Evolutionary conservation across 2,329 filamentous ascomycete genomes (phyloP), one percentile per base, ranked within the genome.

Genomic region (Alternaria ethzedia): DNA sequence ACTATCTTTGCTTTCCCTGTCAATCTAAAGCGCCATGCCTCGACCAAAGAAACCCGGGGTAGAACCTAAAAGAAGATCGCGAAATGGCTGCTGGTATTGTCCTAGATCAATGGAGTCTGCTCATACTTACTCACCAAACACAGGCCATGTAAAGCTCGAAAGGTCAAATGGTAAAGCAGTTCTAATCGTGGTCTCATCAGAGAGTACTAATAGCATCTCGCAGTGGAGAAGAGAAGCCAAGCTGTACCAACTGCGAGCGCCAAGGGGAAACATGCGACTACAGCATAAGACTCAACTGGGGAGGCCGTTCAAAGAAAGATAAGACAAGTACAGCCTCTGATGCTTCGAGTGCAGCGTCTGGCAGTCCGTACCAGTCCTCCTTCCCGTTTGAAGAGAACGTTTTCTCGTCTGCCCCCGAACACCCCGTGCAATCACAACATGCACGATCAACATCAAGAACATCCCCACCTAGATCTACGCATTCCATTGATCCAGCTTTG

Each of bases 271-370:
- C 83, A 50, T 96, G 92, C 82, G 92, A 96, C 79, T 95, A 94
- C 78, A 92, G 88, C 72, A 91, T 95, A 70, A 87, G 91, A 30
- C 82, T 95, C 68, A 94, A 94, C 72, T 95, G 92, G 92, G 90
- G 91, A 64, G 91, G 91, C 5, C 86, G 91, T 60, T 85, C 86
- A 54, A 90, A 88, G 75, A 88, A 87, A 87, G 87, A 79, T 65
- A 81, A 81, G 55, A 81, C 79, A 44, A 75, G 71, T 21, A 59
- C 69, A 5, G 66, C 58, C 13, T 75, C 73, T 2, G 70, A 61
- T 45, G 61, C 66, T 46, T 77, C 77, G 15, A 78, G 71, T 57
- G 59, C 65, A 9, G 57, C 64, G 3, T 71, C 71, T 17, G 68
- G 57, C 28, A 79, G 74, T 59, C 76, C 78, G 9, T 75, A 75